A percentile compares a stretch with the other conserved stretches of the same genome.
Conservation (phyloP, 257 asterid species). For the Jaltomata sinuosa region DNA sequence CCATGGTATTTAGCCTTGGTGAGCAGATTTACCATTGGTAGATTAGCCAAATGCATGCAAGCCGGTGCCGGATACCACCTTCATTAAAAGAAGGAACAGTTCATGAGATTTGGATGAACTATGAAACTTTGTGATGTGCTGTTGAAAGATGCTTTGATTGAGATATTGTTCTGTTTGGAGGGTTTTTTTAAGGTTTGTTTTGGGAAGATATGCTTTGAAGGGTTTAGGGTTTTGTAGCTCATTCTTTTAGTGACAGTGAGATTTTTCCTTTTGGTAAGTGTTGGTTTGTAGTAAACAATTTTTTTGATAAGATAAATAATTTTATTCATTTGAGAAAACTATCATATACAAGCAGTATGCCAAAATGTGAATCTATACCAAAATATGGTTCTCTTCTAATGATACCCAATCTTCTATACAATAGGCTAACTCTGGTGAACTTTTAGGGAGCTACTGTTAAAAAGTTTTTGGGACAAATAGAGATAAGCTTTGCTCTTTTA, state of each 20-base stretch:
- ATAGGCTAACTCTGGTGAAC: not conserved
- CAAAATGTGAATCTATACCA: not conserved
- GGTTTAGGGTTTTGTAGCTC: not conserved
- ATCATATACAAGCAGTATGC: not conserved
- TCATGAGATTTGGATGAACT: not conserved
- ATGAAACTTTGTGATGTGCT: not conserved
- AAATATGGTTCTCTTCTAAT: not conserved
- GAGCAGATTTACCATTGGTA: not conserved
- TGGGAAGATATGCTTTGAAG: not conserved
- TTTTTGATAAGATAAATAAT: not conserved
- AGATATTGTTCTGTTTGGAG: not conserved
- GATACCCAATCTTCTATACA: not conserved
- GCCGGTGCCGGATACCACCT: not conserved
- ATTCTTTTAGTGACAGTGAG: not conserved
- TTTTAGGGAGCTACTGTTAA: not conserved
- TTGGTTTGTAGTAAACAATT: not conserved
- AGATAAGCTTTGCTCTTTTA: not conserved
- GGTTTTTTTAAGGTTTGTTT: not conserved
- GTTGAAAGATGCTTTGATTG: not conserved
- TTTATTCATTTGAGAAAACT: not conserved
- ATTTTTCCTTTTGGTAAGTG: conserved; percentile 48
- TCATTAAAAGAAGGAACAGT: not conserved
- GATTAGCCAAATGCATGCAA: not conserved
- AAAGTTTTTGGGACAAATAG: not conserved
- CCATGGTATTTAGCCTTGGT: not conserved